Conservation (phyloP, 1,284 basidiomycete species). For the Rhodotorula sp. region DNA sequence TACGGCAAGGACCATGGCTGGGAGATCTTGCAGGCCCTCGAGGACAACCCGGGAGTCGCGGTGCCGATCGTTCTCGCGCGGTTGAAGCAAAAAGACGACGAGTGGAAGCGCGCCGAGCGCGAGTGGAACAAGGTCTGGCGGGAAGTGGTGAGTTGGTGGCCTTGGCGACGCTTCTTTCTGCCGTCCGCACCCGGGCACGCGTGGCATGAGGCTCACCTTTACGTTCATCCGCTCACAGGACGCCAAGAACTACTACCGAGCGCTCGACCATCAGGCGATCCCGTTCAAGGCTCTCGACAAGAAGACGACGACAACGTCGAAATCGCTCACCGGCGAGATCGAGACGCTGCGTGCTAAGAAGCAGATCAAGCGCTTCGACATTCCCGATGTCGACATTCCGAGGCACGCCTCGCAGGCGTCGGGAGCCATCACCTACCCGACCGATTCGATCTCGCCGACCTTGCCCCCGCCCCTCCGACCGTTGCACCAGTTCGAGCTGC, state of each 20-base stretch:
- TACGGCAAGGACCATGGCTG: conserved; percentile 81
- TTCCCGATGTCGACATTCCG: conserved; percentile 25
- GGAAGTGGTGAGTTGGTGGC: conserved; percentile 64
- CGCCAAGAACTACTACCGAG: conserved; percentile 36
- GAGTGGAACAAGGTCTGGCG: conserved; percentile 98
- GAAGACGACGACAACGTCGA: conserved; percentile 71
- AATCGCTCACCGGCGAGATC: conserved; percentile 84
- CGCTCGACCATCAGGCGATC: conserved; percentile 83
- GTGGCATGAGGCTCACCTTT: no score
- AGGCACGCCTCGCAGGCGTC: conserved; percentile 10
- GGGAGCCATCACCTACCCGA: conserved; percentile 9
- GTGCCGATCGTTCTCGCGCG: conserved; percentile 89
- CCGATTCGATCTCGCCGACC: conserved; percentile 13
- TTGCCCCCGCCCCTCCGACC: conserved; percentile 41
- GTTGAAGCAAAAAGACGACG: conserved; percentile 92
- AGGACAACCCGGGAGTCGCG: conserved; percentile 86
- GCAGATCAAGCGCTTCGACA: conserved; percentile 59
- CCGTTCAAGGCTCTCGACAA: conserved; percentile 95
- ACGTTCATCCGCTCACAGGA: conserved; percentile 11
- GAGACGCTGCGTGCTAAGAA: conserved; percentile 74
- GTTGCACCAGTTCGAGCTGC: conserved; percentile 73
- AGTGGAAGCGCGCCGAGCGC: conserved; percentile 91
- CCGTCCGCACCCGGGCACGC: background rate
- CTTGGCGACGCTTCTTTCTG: background rate
- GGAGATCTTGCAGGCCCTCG: conserved; percentile 86